Conservation (phyloP, 129 eudicot genomes). For the Lonicera japonica region DNA sequence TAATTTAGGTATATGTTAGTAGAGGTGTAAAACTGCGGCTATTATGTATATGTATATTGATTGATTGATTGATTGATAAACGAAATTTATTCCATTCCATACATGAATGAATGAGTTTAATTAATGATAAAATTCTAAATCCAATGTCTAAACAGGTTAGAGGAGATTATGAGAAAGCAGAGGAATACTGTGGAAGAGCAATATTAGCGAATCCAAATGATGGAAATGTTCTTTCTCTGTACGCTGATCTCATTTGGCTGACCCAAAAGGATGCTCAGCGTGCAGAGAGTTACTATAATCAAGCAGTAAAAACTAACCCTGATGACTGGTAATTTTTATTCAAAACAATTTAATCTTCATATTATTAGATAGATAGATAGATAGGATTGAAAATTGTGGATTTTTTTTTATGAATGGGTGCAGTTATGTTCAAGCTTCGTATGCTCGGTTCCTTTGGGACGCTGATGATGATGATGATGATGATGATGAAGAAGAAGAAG, state of each 20-base stretch:
- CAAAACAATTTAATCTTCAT: not conserved
- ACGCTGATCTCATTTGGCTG: conserved; percentile 57
- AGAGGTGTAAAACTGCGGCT: too few species aligned
- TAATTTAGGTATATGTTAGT: too few species aligned
- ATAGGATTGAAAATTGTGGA: not conserved
- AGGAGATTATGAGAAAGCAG: conserved; percentile 48
- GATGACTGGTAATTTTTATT: conserved; percentile 60
- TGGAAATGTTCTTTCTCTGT: conserved; percentile 37
- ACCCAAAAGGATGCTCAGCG: conserved; percentile 59
- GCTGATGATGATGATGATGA: conserved; percentile 59
- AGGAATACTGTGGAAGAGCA: conserved; percentile 58
- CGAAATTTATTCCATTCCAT: too few species aligned
- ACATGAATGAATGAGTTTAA: too few species aligned
- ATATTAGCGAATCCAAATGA: conserved; percentile 38
- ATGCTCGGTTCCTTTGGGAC: conserved; percentile 74
- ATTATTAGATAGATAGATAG: too few species aligned
- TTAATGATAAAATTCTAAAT: not conserved
- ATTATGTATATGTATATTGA: too few species aligned
- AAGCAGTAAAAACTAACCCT: conserved; percentile 71
- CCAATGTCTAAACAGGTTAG: conserved; percentile 21
- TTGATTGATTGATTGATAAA: too few species aligned
- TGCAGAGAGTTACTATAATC: conserved; percentile 66
- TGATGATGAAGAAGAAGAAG: conserved; percentile 9
- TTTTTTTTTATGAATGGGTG: conserved; percentile 7
- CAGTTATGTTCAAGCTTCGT: conserved; percentile 69